Evolutionary conservation across 768 basidiomycete genomes (phyloP), one percentile per base, ranked within the genome.

Genomic region (Pholiota microspora): DNA sequence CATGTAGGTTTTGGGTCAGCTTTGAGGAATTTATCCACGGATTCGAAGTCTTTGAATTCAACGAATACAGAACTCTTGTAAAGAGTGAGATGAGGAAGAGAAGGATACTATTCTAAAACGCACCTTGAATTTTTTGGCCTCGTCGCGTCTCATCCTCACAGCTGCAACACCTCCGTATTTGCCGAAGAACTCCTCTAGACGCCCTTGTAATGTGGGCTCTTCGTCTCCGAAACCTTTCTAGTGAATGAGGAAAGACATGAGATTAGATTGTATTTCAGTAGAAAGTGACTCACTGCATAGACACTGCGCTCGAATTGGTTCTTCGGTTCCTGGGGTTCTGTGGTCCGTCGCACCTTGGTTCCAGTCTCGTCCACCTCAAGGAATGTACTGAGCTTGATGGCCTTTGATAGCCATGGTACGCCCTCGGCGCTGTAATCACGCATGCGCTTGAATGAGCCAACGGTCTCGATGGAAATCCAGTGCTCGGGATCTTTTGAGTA

Each of bases 371-470:
- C 87, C 5, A 96, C 79, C 66, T 92, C 91, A 36, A 98, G 79
- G 61, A 74, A 75, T 25, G 70, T 68, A 58, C 69, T 79, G 10
- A 69, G 56, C 46, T 71, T 70, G n/a, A 98, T 75, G n/a, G 85
- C 88, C 18, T 81, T 74, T 4, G 79, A 77, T 55, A 97, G 76
- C 79, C 90, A 93, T 16, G 82, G 80, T 15, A 78, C 55, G 5
- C 92, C 92, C 27, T 77, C 67, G 2, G 77, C 47, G 40, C 72
- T 69, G 65, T 81, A 89, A 25, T 90, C 88, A 35, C 82, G 78
- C 95, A 98, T 98, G 57, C 94, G 89, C 71, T 95, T 95, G 84
- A 98, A 98, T 6, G 92, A 94, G 5, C 89, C 80, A 53, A 98
- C 83, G 2, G 88, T 92, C 51, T 85, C 74, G 66, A 98, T 80